A percentile compares a stretch with the other conserved stretches of the same genome.
Conservation (phyloP, 202 grass and related monocot genomes). For the Sporobolus alterniflorus region DNA sequence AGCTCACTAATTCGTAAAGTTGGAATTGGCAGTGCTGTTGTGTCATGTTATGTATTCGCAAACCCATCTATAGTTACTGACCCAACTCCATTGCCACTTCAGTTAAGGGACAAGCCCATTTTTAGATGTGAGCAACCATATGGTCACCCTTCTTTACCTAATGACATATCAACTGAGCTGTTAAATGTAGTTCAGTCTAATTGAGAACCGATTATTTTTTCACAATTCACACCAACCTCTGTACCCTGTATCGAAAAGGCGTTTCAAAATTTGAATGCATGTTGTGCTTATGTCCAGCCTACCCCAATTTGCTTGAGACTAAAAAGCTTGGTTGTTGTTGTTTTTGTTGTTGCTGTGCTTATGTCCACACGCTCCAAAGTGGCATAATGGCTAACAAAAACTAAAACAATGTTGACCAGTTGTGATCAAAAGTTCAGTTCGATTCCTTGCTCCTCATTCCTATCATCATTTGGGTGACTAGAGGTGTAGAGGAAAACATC, state of each 20-base stretch:
- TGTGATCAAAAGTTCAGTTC: neutral
- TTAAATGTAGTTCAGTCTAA: neutral
- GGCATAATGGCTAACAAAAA: neutral
- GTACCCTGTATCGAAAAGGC: neutral
- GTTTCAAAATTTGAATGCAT: neutral
- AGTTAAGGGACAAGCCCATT: neutral
- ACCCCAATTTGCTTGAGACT: no score
- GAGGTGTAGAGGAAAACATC: neutral
- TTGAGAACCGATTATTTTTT: neutral
- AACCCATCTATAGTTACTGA: conserved; percentile 26
- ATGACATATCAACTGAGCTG: neutral
- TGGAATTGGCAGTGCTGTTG: conserved; percentile 3
- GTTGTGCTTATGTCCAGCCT: neutral
- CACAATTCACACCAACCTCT: neutral
- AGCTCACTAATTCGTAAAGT: conserved; percentile 20
- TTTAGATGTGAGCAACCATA: neutral
- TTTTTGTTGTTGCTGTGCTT: neutral
- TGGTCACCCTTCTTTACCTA: neutral
- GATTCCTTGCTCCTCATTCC: neutral
- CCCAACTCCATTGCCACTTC: neutral
- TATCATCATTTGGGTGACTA: neutral
- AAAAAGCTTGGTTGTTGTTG: no score
- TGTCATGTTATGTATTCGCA: conserved; percentile 13
- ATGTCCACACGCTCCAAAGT: neutral
- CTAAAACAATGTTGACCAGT: neutral